Evolutionary conservation across 1,139 yeast species (phyloP), one percentile per base, ranked within the genome.

Genomic region (Geotrichum australiense): DNA sequence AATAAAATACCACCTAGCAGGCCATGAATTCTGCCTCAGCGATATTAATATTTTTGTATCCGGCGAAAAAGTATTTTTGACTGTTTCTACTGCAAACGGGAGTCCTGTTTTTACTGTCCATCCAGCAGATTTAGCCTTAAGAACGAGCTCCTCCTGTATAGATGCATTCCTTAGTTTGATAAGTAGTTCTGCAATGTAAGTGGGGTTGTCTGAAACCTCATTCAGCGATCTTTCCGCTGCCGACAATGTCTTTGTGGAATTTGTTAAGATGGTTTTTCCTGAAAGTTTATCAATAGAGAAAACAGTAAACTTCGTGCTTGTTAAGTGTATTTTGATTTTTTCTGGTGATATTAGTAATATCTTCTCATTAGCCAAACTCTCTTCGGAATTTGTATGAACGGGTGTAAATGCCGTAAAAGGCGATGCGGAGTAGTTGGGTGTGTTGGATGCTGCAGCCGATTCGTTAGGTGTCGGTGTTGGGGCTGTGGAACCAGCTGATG

Each of bases 1-100:
- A 3, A 62, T 49, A 18, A 64, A 46, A 42, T 57, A 63, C 67
- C 68, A 65, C 12, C 59, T 55, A 1, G 48, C 46, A 0, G 65
- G 54, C 66, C 65, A 61, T 5, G 46, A 43, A 1, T 62, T 54
- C 34, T 53, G 55, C 11, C 65, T 50, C 28, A 64, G 46, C 16
- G 58, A 60, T 28, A 63, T 54, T 7, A 61, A 51, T 3, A 50
- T 31, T 23, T 51, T 51, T 1, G 60, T 47, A 10, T 47, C 45
- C 1, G 52, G 42, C 11, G 50, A 50, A 40, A 60, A 55, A 31
- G 52, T 50, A 24, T 46, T 46, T 26, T 50, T 45, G 41, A 57
- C 39, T 19, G 54, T 60, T 15, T 56, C 61, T 5, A 47, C 37
- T 1, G 57, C 45, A 23, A 57, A 42, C 2, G 38, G 50, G 20